Conservation (phyloP, 352 stramenopile genomes). For the Phytophthora vignae region DNA sequence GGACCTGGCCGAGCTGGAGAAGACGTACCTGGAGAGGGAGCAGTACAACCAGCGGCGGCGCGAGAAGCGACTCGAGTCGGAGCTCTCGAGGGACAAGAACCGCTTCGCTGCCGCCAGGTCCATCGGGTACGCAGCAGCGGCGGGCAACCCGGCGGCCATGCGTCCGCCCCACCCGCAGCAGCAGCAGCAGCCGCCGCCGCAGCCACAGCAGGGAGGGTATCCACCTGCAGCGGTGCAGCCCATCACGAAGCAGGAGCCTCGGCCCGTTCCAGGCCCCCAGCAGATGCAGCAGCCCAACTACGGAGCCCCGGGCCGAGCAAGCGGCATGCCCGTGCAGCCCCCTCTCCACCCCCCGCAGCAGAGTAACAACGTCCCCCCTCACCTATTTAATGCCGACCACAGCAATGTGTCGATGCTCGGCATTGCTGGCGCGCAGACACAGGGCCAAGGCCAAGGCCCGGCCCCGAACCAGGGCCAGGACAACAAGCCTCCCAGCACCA, state of each 20-base stretch:
- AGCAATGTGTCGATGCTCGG: conserved; percentile 49
- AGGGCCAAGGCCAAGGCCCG: conserved; percentile 27
- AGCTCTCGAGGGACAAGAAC: conserved; percentile 80
- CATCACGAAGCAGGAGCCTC: conserved; percentile 38
- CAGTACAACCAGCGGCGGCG: conserved; percentile 94
- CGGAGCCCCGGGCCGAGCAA: conserved; percentile 13
- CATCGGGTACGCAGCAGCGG: conserved; percentile 42
- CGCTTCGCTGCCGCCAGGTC: conserved; percentile 54
- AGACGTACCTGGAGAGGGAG: conserved; percentile 96
- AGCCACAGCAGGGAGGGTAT: conserved; percentile 30
- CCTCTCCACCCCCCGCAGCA: conserved; percentile 44
- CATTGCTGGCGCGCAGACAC: conserved; percentile 44
- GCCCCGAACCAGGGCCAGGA: conserved; percentile 27
- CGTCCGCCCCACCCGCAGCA: conserved; percentile 26
- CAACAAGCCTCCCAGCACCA: conserved; percentile 22
- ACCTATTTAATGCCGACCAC: conserved; percentile 50
- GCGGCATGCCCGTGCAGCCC: conserved; percentile 38
- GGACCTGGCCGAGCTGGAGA: conserved; percentile 92
- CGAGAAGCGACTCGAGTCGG: conserved; percentile 86
- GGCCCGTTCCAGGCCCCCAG: conserved; percentile 8
- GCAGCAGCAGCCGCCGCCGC: conserved; percentile 25
- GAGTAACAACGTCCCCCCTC: conserved; percentile 34
- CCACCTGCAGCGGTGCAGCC: conserved; percentile 11
- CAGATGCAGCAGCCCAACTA: conserved; percentile 31
- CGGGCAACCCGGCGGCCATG: conserved; percentile 17